A percentile compares a stretch with the other conserved stretches of the same genome.
phyloP scores from a whole-genome alignment of 2,329 filamentous ascomycete genomes.

The Fusarium staphyleae region DNA sequence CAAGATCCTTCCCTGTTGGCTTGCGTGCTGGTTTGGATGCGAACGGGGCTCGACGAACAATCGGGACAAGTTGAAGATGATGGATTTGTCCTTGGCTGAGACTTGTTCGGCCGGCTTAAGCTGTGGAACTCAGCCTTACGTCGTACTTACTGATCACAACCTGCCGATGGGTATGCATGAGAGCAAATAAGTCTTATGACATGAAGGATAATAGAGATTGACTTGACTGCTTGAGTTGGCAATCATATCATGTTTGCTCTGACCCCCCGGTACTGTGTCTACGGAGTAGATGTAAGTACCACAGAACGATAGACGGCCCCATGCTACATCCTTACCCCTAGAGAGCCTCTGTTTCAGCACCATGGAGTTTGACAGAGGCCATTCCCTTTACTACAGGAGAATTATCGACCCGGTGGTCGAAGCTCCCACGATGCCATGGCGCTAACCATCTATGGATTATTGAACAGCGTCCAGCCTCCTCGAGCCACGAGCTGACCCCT shows the following conservation, averaged over 20 bases:
- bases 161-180: slow-evolving; percentile 15
- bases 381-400: slow-evolving; percentile 17
- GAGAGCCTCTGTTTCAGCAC: slow-evolving; percentile 42
- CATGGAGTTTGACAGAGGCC: slow-evolving; percentile 18
- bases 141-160: slow-evolving; percentile 18
- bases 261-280: slow-evolving; percentile 13
- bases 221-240: neutral
- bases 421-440: slow-evolving; percentile 13
- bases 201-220: slow-evolving; percentile 4
- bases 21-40: slow-evolving; percentile 7
- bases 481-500: slow-evolving; percentile 30
- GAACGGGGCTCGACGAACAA: slow-evolving; percentile 11
- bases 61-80: slow-evolving; percentile 4
- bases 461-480: slow-evolving; percentile 29
- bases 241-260: slow-evolving; percentile 27
- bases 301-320: slow-evolving; percentile 16
- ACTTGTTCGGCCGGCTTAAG: neutral
- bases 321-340: slow-evolving; percentile 28
- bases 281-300: slow-evolving; percentile 31
- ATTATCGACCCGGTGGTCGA: slow-evolving; percentile 17
- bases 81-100: neutral
- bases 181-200: neutral
- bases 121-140: slow-evolving; percentile 26
- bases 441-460: slow-evolving; percentile 27
- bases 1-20: slow-evolving; percentile 17